phyloP scores from a whole-genome alignment of 2,329 filamentous ascomycete genomes.

The Graphilbum sp. region DNA sequence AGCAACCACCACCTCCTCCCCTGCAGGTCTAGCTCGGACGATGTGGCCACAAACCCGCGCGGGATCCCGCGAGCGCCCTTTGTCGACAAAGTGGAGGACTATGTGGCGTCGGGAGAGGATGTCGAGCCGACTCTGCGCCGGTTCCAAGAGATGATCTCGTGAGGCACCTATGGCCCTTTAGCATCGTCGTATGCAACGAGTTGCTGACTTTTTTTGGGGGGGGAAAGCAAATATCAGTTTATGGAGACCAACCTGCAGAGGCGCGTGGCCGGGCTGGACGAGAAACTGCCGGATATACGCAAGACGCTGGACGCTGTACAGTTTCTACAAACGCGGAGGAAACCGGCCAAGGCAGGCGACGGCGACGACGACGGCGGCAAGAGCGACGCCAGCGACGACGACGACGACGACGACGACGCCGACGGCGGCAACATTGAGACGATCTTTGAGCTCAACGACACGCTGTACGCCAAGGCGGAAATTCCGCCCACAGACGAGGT shows the following conservation, averaged over 20 bases:
- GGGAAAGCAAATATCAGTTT: slow-evolving; percentile 99
- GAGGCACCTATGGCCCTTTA: too few relatives aligned
- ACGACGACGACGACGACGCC: slow-evolving; percentile 14
- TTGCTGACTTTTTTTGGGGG: too few relatives aligned
- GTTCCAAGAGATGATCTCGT: slow-evolving; percentile 93
- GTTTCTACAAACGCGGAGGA: slow-evolving; percentile 45
- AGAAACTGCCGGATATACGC: slow-evolving; percentile 94
- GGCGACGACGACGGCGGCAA: slow-evolving; percentile 1
- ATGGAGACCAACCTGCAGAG: slow-evolving; percentile 93
- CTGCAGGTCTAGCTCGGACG: slow-evolving; percentile 14
- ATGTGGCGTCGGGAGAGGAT: slow-evolving; percentile 60
- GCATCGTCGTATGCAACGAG: too few relatives aligned
- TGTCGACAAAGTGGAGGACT: slow-evolving; percentile 79
- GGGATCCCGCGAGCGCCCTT: slow-evolving; percentile 75
- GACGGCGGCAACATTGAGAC: slow-evolving; percentile 63
- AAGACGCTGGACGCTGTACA: slow-evolving; percentile 87
- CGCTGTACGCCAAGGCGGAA: slow-evolving; percentile 75
- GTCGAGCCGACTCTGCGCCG: slow-evolving; percentile 67
- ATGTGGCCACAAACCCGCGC: slow-evolving; percentile 55
- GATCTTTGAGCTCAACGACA: slow-evolving; percentile 93
- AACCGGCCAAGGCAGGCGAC: not conserved
- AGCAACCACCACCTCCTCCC: too few relatives aligned
- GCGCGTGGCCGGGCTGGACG: slow-evolving; percentile 62
- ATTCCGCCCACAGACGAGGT: slow-evolving; percentile 78
- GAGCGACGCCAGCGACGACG: not conserved